Evolutionary conservation across 2,329 filamentous ascomycete genomes (phyloP).

Genomic region (Scolecobasidium constrictum): DNA sequence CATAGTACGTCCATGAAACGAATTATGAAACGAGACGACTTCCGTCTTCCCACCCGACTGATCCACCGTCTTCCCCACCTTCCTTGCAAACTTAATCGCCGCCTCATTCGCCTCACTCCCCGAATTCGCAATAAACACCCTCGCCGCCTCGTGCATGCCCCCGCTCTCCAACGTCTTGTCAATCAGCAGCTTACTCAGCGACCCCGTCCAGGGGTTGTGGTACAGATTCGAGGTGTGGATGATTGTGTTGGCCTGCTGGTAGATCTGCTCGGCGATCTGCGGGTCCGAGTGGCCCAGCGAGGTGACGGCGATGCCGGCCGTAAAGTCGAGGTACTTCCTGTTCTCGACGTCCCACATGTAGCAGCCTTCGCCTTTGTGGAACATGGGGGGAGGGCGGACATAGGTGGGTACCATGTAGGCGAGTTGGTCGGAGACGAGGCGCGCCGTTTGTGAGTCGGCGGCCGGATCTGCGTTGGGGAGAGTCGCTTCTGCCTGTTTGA

Average conservation of each 20-base stretch:
- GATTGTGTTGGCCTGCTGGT: constrained; percentile 63
- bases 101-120: constrained; percentile 96
- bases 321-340: constrained; percentile 84
- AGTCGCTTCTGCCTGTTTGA: constrained; percentile 35
- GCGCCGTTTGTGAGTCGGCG: constrained; percentile 60
- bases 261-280: constrained; percentile 62
- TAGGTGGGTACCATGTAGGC: constrained; percentile 96
- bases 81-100: constrained; percentile 92
- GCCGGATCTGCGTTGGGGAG: constrained; percentile 63
- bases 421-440: constrained; percentile 62
- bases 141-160: constrained; percentile 67
- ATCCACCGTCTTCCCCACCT: constrained; percentile 68
- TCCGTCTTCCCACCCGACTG: constrained; percentile 66
- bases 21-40: constrained; percentile 80
- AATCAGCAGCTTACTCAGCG: constrained; percentile 75
- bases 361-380: constrained; percentile 76
- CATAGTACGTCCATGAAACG: constrained; percentile 96
- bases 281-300: constrained; percentile 82
- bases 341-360: constrained; percentile 88
- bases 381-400: constrained; percentile 78
- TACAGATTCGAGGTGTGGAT: constrained; percentile 94
- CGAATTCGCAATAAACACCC: constrained; percentile 92
- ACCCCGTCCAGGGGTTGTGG: constrained; percentile 91
- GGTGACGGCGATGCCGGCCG: constrained; percentile 91
- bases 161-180: constrained; percentile 69